phyloP scores from a whole-genome alignment of 495 filamentous ascomycete genomes.

The Neurospora sp. region DNA sequence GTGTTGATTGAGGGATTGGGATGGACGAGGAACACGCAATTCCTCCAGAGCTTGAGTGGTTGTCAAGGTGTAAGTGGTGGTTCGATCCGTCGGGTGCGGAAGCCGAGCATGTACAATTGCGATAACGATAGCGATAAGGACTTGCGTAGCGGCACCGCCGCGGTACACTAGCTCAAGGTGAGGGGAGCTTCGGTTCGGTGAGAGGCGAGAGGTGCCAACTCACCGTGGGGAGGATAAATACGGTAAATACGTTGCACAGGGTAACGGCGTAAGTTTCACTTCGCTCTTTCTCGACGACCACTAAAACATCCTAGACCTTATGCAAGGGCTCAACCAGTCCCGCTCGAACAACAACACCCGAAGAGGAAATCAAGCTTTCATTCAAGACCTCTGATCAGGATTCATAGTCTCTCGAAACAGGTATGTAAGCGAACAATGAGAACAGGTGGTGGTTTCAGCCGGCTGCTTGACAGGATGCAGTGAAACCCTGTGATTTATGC shows the following conservation, averaged over 20 bases:
- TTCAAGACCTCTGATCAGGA: background rate
- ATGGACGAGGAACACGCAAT: background rate
- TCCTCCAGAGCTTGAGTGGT: conserved; percentile 2
- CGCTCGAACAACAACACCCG: background rate
- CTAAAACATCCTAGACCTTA: background rate
- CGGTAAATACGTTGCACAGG: background rate
- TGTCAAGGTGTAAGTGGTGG: background rate
- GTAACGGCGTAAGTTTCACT: background rate
- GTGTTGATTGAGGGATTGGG: too few relatives aligned
- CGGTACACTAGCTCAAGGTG: background rate
- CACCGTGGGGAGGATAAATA: background rate
- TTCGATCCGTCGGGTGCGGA: conserved; percentile 4
- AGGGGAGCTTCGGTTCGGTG: background rate
- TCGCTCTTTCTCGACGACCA: background rate
- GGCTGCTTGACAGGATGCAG: background rate
- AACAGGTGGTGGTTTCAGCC: background rate
- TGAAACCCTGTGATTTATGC: background rate
- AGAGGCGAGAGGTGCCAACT: background rate
- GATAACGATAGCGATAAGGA: background rate
- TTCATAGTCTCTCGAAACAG: background rate
- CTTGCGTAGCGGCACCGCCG: background rate
- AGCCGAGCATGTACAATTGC: conserved; percentile 4
- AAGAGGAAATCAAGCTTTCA: background rate
- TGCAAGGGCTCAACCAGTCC: background rate
- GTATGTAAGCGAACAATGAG: background rate